Base-by-base conservation (phyloP, 306 rosid species). In the Castanea sativa region DNA sequence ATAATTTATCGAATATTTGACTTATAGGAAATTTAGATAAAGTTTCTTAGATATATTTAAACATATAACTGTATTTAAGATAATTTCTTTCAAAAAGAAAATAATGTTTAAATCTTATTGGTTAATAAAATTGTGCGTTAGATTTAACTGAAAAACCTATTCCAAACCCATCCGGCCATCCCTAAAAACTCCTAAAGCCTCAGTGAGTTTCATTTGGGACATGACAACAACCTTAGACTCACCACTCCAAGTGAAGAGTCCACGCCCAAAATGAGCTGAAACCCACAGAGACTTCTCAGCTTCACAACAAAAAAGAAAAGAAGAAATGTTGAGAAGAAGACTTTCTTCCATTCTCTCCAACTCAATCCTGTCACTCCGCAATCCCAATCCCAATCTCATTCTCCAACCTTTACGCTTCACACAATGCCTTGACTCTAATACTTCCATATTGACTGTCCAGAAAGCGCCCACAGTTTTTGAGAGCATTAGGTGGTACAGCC, bases 401-500 rank as follows among this genome's bases (percentile, higher is more conserved):
- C 23, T 51, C 35, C 72, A 53, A 30, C 52, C 77, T 72, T 59
- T 83, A 5, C 75, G 70, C 45, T 64, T 69, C 55, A 41, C 35
- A 8, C 80, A 20, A 20, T 60, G n/a, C 49, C 81, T 78, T 73
- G 51, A 33, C 25, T 69, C 80, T 77, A 43, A n/a, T 49, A 55
- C 29, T 49, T 49, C 21, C 4, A 58, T 55, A 14, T 55, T 56
- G 11, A 52, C 19, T 41, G 45, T 41, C 53, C 76, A 6, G 19
- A 16, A 20, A 35, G 41, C 3, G 6, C 20, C 55, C 27, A 67
- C 15, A 23, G 76, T 71, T 73, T 78, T 69, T 49, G 83, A 68
- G 49, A 91, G 96, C 57, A 21, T 84, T 75, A 87, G 95, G 83
- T 91, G 94, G 41, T 94, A 83, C 85, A 94, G 98, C 82, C 95